phyloP scores from a whole-genome alignment of 2,329 filamentous ascomycete species.

The Dryadomyces quercivorus region DNA sequence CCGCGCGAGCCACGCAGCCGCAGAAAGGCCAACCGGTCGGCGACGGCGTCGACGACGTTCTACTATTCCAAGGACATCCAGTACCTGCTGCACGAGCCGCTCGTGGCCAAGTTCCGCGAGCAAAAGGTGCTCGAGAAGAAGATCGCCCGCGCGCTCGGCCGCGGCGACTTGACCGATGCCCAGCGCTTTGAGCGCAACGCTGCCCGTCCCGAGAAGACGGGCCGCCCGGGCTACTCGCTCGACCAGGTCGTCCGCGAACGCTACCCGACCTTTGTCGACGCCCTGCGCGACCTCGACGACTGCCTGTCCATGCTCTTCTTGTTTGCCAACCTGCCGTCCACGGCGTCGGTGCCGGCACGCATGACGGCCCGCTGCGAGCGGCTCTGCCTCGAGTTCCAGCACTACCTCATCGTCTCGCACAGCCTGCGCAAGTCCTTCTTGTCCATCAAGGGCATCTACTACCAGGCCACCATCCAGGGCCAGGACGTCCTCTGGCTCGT shows the following conservation, averaged over 20 bases:
- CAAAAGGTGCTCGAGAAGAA: conserved; percentile 97
- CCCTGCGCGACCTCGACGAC: conserved; percentile 88
- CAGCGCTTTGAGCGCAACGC: conserved; percentile 79
- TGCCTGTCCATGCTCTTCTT: conserved; percentile 94
- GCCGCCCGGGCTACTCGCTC: conserved; percentile 78
- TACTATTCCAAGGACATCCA: conserved; percentile 92
- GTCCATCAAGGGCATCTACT: conserved; percentile 99
- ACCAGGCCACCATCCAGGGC: conserved; percentile 92
- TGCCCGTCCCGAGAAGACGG: conserved; percentile 75
- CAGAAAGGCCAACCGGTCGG: conserved; percentile 90
- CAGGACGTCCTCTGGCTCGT: conserved; percentile 96
- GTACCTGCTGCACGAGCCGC: conserved; percentile 91
- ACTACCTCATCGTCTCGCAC: conserved; percentile 89
- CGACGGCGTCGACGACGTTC: conserved; percentile 85
- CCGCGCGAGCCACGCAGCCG: conserved; percentile 92
- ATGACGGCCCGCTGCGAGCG: conserved; percentile 93
- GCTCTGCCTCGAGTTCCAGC: conserved; percentile 89
- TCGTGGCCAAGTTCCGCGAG: conserved; percentile 89
- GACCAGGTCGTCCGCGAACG: conserved; percentile 97
- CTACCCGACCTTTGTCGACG: conserved; percentile 94
- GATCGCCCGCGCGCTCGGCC: conserved; percentile 81
- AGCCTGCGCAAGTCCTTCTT: conserved; percentile 92
- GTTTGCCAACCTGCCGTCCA: conserved; percentile 91
- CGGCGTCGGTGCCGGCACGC: conserved; percentile 79
- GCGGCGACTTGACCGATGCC: conserved; percentile 83